Base-by-base conservation (phyloP, 495 filamentous ascomycete species). In the Glarea lozoyensis region DNA sequence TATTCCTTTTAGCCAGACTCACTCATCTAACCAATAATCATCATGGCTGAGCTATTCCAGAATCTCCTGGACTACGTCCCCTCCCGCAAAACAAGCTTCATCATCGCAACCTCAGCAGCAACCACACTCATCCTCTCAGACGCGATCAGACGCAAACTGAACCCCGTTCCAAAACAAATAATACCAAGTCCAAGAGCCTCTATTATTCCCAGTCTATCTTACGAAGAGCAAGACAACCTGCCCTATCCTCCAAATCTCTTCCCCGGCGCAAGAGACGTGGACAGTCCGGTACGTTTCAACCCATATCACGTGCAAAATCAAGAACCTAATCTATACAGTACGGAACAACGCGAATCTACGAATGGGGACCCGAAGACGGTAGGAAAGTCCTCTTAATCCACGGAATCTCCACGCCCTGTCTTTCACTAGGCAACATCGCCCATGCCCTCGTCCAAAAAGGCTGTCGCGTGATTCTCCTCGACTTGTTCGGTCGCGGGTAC, bases 311-410 rank as follows among this genome's bases (percentile, higher is more conserved):
- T 54, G 37, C 16, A 7, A 9, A 27, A 11, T 5, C 5, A 17
- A 10, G 10, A 17, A 40, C 9, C 13, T 33, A 16, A 17, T n/a
- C 2, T 4, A 75, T 66, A 9, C 73, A 88, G 44, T 94, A 89
- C 52, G 89, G 90, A 16, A 78, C 70, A 19, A 81, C 88, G 19
- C 67, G 85, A 27, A 82, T 88, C 10, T 94, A 94, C 56, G 90
- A 97, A 70, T 94, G 79, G 69, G 90, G 90, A 7, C 87, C 87
- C n/a, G 74, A 80, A 43, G 59, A 76, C 38, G 89, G 88, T 2
- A 64, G 70, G 16, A 94, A 88, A 55, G 82, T 94, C 1, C 53
- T 95, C 25, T 64, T 94, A 17, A 63, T 95, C 16, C 89, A 94
- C 57, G 90, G 90, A 20, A 93, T 94, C 54, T 82, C 76, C 38